Evolutionary conservation across 169 alveolate species (phyloP).

Genomic region (Plasmodium malariae): DNA sequence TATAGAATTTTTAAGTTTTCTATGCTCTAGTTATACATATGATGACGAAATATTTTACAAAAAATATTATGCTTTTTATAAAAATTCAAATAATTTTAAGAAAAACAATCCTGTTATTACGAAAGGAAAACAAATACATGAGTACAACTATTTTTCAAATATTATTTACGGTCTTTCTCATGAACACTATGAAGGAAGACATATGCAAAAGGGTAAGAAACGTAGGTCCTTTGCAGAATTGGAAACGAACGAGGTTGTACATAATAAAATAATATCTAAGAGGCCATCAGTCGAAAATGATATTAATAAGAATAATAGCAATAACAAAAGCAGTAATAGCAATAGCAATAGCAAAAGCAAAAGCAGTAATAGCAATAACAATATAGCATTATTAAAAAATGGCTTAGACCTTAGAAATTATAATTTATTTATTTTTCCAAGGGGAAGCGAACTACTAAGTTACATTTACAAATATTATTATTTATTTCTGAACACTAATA

Average conservation of each 20-base stretch:
- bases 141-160: slow-evolving; percentile 37
- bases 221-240: too few species aligned
- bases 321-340: too few species aligned
- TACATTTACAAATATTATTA: slow-evolving; percentile 32
- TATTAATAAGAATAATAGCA: too few species aligned
- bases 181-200: background rate
- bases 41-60: slow-evolving; percentile 15
- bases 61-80: slow-evolving; percentile 1
- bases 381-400: background rate
- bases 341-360: too few species aligned
- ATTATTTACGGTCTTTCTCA: slow-evolving; percentile 42
- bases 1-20: slow-evolving; percentile 23
- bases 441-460: slow-evolving; percentile 55
- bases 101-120: background rate
- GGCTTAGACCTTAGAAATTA: background rate
- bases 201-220: background rate
- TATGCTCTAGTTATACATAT: slow-evolving; percentile 29
- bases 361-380: too few species aligned
- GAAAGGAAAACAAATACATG: background rate
- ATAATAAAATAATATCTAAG: too few species aligned
- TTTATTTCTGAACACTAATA: slow-evolving; percentile 14
- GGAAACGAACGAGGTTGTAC: too few species aligned
- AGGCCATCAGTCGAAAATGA: too few species aligned
- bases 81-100: background rate
- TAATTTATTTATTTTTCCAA: slow-evolving; percentile 33